Evolutionary conservation across 176 grass and related monocot species (phyloP), one percentile per base, ranked within the genome.

Genomic region (Puya raimondii): DNA sequence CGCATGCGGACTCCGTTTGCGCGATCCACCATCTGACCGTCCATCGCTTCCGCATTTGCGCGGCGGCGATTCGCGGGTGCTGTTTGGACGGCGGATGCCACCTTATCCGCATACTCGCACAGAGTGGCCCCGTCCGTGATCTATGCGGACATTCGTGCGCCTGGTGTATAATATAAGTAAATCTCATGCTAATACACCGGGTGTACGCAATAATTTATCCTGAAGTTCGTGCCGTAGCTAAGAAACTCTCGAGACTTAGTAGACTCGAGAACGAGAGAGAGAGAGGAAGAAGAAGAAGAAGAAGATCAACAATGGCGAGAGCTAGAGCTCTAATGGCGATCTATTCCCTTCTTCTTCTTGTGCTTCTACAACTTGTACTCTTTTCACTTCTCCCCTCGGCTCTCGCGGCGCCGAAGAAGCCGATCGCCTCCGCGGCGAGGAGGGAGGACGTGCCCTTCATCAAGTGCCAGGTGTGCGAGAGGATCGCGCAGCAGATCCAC

Each of bases 391-490:
- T 82, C 16, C 71, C 77, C 16, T 50, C 72, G 59, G 66, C 63
- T 1, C 56, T 17, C 1, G 80, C 74, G 10, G 74, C 76, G 22
- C 80, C 76, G 25, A 78, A 65, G 76, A 99, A 93, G 79, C 79
- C 81, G 72, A 59, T 68, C 27, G 71, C 94, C 49, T 81, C 87
- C 29, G 75, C 89, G 47, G 89, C 94, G 70, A 92, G 94, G 63
- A 84, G 78, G 80, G 94, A 93, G 71, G 94, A 93, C 73, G 76
- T 99, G 64, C 94, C 86, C 13, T 97, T 81, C 79, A 93, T 99
- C 70, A 81, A 78, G 64, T 99, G 94, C 80, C 94, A 99, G 77
- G 94, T 99, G 25, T 99, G 94, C 77, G 74, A 93, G 84, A 81
- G 84, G 82, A 85, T 99, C 68, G 89, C 94, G 29, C 86, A 84